These are phyloP conservation scores for Alternaria consortialis DNA, from an alignment of 2,329 filamentous ascomycete species.

Conservation along the genomic window DNA sequence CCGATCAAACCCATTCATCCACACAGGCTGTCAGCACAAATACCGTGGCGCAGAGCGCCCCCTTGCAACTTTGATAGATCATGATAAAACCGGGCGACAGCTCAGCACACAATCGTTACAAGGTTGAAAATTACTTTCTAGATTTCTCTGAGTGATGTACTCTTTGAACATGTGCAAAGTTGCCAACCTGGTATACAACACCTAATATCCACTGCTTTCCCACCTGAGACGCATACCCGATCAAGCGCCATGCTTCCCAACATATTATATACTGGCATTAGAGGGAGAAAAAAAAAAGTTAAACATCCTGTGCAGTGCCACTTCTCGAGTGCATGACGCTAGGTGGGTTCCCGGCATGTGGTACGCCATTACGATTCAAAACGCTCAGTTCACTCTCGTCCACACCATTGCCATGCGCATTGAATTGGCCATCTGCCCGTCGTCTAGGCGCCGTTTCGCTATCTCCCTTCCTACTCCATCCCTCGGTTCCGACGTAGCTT, in stretches of 20 bases:
- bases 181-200: neutral
- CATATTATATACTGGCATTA: neutral
- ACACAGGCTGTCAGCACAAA: neutral
- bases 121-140: neutral
- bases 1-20: neutral
- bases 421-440: conserved; percentile 10
- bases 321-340: neutral
- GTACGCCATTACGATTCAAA: conserved; percentile 10
- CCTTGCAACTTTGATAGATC: neutral
- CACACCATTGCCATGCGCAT: conserved; percentile 4
- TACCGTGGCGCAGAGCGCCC: neutral
- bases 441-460: conserved; percentile 19
- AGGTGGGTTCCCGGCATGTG: conserved; percentile 9
- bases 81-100: neutral
- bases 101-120: neutral
- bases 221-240: neutral
- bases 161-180: neutral
- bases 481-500: conserved; percentile 59
- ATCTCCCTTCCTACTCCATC: conserved; percentile 47
- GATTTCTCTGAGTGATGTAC: neutral
- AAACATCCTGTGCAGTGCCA: neutral
- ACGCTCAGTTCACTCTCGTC: conserved; percentile 18
- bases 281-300: neutral
- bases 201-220: neutral
- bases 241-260: neutral